Conservation (phyloP, 2,329 filamentous ascomycete species). For the Cladophialophora psammophila region DNA sequence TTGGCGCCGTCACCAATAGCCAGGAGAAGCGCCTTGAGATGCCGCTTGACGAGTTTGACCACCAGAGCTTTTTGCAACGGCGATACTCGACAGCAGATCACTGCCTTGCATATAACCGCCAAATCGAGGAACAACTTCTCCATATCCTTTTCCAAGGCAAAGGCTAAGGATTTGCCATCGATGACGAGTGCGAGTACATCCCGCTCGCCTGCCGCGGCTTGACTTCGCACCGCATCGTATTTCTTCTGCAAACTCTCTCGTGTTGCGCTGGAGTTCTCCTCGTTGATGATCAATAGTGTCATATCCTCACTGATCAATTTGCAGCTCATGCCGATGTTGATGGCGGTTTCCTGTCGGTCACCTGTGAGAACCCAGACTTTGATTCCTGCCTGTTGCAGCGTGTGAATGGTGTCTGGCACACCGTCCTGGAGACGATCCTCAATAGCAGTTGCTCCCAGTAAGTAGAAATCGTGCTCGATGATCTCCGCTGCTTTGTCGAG, state of each 20-base stretch:
- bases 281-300: conserved; percentile 96
- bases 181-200: conserved; percentile 92
- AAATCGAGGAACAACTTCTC: conserved; percentile 94
- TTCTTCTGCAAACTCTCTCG: conserved; percentile 93
- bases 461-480: conserved; percentile 88
- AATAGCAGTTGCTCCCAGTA: conserved; percentile 94
- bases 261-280: conserved; percentile 79
- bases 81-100: conserved; percentile 92
- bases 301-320: conserved; percentile 98
- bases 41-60: conserved; percentile 96
- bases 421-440: conserved; percentile 97
- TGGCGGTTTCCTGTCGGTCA: conserved; percentile 96
- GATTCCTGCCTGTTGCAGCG: conserved; percentile 93
- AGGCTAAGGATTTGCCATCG: conserved; percentile 94
- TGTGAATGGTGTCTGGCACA: conserved; percentile 97
- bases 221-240: conserved; percentile 84
- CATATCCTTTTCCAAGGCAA: conserved; percentile 88
- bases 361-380: conserved; percentile 99
- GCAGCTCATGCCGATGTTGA: conserved; percentile 99
- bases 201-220: conserved; percentile 68
- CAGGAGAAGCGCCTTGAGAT: conserved; percentile 87
- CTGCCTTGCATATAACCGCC: conserved; percentile 96
- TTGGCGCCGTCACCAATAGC: conserved; percentile 98
- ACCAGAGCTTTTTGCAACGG: conserved; percentile 96
- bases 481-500: conserved; percentile 96